These are phyloP conservation scores for Cercospora canescens DNA, from an alignment of 2,329 filamentous ascomycete species.

Conservation along the genomic window DNA sequence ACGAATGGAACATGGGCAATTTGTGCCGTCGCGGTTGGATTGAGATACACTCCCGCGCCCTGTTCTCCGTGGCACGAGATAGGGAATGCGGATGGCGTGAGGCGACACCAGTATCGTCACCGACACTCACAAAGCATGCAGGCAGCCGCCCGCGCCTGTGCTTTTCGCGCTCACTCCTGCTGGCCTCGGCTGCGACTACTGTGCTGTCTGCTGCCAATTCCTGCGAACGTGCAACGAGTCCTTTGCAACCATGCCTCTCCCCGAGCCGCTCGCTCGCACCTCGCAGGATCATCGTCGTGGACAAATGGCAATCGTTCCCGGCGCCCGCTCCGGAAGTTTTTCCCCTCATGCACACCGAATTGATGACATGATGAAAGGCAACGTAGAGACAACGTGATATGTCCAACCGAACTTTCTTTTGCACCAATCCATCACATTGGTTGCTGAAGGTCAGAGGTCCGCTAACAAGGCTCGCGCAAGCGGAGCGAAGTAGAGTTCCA, in stretches of 20 bases:
- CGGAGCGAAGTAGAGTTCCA: neutral
- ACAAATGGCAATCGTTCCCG: neutral
- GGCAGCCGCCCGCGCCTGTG: neutral
- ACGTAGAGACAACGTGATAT: neutral
- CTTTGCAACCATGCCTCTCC: neutral
- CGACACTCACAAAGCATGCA: neutral
- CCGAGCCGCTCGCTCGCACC: neutral
- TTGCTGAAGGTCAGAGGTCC: neutral
- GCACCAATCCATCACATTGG: neutral
- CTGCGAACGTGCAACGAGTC: neutral
- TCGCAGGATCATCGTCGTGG: neutral
- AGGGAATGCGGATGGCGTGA: neutral
- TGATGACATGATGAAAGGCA: neutral
- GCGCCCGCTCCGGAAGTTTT: neutral
- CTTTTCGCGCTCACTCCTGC: neutral
- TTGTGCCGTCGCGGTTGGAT: neutral
- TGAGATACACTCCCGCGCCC: neutral
- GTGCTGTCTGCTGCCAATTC: too few species aligned
- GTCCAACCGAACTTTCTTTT: neutral
- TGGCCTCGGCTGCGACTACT: neutral
- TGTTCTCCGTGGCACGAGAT: neutral
- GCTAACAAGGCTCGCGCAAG: neutral
- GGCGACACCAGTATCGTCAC: neutral
- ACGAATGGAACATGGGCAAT: too few species aligned
- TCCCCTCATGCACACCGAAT: neutral